Percentiles rank a stretch among this genome's conserved stretches.
phyloP scores from a whole-genome alignment of 306 rosid species.

The Cyamopsis tetragonoloba region DNA sequence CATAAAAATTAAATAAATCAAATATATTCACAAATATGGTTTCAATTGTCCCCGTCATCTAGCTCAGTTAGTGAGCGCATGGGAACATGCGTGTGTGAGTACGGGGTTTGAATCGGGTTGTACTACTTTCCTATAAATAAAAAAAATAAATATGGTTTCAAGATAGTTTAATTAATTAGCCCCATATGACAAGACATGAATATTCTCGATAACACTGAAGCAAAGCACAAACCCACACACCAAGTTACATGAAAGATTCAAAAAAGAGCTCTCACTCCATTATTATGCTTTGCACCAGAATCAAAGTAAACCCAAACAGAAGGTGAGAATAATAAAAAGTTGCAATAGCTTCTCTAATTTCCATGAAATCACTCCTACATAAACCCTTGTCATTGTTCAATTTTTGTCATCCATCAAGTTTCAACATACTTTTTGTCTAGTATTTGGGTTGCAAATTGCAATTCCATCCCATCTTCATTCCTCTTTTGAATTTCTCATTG shows the following conservation, averaged over 20 bases:
- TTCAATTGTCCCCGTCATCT: no score
- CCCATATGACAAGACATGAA: slow-evolving; percentile 75
- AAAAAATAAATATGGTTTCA: no score
- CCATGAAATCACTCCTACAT: slow-evolving; percentile 52
- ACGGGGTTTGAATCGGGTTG: no score
- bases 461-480: background rate
- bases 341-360: slow-evolving; percentile 48
- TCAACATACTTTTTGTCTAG: slow-evolving; percentile 10
- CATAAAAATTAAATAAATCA: no score
- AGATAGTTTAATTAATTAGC: no score
- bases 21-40: no score
- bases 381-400: slow-evolving; percentile 38
- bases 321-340: slow-evolving; percentile 53
- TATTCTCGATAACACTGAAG: slow-evolving; percentile 58
- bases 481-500: background rate
- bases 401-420: slow-evolving; percentile 32
- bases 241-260: slow-evolving; percentile 51
- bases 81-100: no score
- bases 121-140: no score
- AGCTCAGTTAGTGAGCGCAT: no score
- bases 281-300: slow-evolving; percentile 67
- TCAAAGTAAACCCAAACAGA: slow-evolving; percentile 54
- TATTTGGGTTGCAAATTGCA: slow-evolving; percentile 9
- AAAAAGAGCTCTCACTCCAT: slow-evolving; percentile 25
- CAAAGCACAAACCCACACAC: slow-evolving; percentile 65